phyloP scores from a whole-genome alignment of 129 eudicot genomes.

The Chrysanthemum seticuspe region DNA sequence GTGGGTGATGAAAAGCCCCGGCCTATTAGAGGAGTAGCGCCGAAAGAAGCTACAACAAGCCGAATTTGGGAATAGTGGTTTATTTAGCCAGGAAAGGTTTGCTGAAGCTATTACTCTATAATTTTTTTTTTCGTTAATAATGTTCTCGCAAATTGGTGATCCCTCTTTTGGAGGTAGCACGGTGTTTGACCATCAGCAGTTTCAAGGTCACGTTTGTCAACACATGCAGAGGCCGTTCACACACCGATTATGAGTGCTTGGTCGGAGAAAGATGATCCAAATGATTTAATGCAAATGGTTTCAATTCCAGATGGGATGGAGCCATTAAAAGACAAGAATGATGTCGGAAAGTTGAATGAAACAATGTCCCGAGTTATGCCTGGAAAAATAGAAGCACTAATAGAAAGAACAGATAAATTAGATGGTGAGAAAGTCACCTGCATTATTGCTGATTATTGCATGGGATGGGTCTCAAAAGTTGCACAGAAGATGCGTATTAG shows the following conservation, averaged over 20 bases:
- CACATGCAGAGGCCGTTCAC: conserved; percentile 45
- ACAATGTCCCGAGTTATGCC: conserved; percentile 41
- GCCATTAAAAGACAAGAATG: conserved; percentile 43
- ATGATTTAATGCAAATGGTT: conserved; percentile 29
- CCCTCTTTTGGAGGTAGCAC: conserved; percentile 48
- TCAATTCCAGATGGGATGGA: conserved; percentile 60
- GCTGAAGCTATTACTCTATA: no score
- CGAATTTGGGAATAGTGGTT: no score
- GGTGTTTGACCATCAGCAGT: conserved; percentile 29
- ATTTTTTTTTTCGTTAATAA: no score
- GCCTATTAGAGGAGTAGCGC: no score
- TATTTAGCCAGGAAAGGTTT: no score
- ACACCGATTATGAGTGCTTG: conserved; percentile 24
- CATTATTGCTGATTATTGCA: conserved; percentile 45
- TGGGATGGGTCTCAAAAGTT: conserved; percentile 43
- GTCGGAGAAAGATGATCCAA: conserved; percentile 14
- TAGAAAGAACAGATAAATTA: conserved; percentile 28
- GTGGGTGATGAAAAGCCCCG: no score
- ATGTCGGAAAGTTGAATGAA: conserved; percentile 23
- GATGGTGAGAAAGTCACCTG: conserved; percentile 35
- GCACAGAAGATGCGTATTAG: conserved; percentile 41
- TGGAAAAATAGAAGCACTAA: conserved; percentile 35
- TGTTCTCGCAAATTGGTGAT: no score
- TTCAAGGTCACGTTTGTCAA: conserved; percentile 49
- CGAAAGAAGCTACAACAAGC: no score